Percentiles rank a stretch among this genome's conserved stretches.
These are phyloP conservation scores for Metroxylon sagu DNA, from an alignment of 176 grass and related monocot species.

Conservation along the genomic window DNA sequence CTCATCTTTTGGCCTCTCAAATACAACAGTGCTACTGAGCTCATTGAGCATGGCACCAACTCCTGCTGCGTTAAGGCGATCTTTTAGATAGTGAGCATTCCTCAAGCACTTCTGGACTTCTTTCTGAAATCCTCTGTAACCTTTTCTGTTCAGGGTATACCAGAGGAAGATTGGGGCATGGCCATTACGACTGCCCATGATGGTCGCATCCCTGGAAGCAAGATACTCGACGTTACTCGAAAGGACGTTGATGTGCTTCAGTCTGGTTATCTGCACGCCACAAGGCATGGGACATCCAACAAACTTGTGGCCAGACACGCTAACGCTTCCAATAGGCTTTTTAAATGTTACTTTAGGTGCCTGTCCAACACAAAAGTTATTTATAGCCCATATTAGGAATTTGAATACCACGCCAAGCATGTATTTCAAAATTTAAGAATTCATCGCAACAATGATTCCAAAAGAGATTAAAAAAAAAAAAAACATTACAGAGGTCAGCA, in stretches of 20 bases:
- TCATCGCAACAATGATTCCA: too few relatives aligned
- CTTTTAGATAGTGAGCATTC: conserved; percentile 45
- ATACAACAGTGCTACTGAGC: conserved; percentile 72
- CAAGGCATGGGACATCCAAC: conserved; percentile 90
- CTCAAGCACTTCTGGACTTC: conserved; percentile 64
- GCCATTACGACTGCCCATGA: conserved; percentile 57
- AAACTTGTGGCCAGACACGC: conserved; percentile 82
- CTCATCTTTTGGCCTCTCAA: conserved; percentile 70
- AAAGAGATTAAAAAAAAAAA: too few relatives aligned
- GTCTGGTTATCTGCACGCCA: conserved; percentile 64
- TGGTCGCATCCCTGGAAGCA: conserved; percentile 31
- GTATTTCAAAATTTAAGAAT: too few relatives aligned
- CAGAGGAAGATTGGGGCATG: conserved; percentile 62
- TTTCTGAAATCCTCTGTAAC: conserved; percentile 47
- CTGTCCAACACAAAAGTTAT: conserved; percentile 11
- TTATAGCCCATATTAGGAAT: too few relatives aligned
- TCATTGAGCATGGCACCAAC: conserved; percentile 65
- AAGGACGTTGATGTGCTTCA: conserved; percentile 66
- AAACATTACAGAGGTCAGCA: too few relatives aligned
- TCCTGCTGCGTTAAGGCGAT: conserved; percentile 39
- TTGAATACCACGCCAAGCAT: too few relatives aligned
- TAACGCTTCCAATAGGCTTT: conserved; percentile 72
- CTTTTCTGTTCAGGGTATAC: conserved; percentile 52
- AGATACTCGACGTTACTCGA: conserved; percentile 23
- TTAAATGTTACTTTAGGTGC: conserved; percentile 81